Conservation (phyloP, 2,329 filamentous ascomycete species). For the Fusarium papillatum region DNA sequence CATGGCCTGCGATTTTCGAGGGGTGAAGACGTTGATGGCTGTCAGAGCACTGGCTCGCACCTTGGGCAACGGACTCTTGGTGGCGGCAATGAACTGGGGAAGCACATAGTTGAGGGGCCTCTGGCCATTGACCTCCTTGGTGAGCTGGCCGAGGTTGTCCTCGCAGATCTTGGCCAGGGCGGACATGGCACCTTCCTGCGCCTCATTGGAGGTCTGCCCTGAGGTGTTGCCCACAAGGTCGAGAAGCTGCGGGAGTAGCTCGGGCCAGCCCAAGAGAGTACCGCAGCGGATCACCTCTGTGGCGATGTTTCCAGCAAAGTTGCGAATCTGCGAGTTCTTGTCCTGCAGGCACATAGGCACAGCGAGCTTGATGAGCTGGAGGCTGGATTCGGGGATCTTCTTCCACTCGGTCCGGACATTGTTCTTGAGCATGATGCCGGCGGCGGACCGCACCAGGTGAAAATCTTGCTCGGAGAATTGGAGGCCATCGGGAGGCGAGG, state of each 20-base stretch:
- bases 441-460: slow-evolving; percentile 85
- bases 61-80: slow-evolving; percentile 80
- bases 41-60: slow-evolving; percentile 85
- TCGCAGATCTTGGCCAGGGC: slow-evolving; percentile 97
- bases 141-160: slow-evolving; percentile 89
- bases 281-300: slow-evolving; percentile 90
- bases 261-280: slow-evolving; percentile 91
- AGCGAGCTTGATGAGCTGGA: slow-evolving; percentile 83
- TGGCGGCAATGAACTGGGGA: slow-evolving; percentile 91
- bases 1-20: slow-evolving; percentile 86
- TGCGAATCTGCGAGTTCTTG: slow-evolving; percentile 84
- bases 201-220: slow-evolving; percentile 76
- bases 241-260: slow-evolving; percentile 87
- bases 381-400: slow-evolving; percentile 79
- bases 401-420: slow-evolving; percentile 84
- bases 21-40: slow-evolving; percentile 92
- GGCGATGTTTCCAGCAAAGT: slow-evolving; percentile 92
- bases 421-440: slow-evolving; percentile 96
- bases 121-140: slow-evolving; percentile 90
- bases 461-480: slow-evolving; percentile 72
- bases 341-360: slow-evolving; percentile 87
- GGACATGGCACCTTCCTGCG: slow-evolving; percentile 94
- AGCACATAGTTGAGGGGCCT: slow-evolving; percentile 90
- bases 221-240: slow-evolving; percentile 80
- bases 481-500: slow-evolving; percentile 72